Conservation (phyloP, 1,139 yeast species). For the Pneumocystis carinii region DNA sequence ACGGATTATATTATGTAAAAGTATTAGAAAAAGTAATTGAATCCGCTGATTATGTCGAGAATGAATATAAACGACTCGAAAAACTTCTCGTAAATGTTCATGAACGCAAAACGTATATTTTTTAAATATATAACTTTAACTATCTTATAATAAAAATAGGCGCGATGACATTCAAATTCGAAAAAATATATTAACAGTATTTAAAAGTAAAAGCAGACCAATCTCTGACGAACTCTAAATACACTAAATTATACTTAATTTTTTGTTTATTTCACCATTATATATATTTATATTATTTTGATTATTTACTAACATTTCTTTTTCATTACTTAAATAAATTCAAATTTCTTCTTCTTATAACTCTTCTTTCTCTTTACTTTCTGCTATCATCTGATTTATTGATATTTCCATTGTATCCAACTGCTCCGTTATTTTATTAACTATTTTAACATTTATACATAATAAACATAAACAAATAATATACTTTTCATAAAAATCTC, state of each 20-base stretch:
- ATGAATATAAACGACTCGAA: slow-evolving; percentile 40
- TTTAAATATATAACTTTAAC: neutral
- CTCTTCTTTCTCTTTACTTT: neutral
- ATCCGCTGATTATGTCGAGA: slow-evolving; percentile 36
- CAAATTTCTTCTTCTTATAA: neutral
- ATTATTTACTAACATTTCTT: neutral
- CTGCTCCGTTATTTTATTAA: neutral
- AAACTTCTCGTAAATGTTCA: slow-evolving; percentile 32
- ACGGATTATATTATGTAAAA: slow-evolving; percentile 35
- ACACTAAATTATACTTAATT: neutral
- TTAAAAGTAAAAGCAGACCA: slow-evolving; percentile 24
- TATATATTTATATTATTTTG: neutral
- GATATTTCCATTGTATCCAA: neutral
- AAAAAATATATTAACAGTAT: slow-evolving; percentile 22
- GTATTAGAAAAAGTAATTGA: slow-evolving; percentile 36
- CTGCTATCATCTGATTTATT: neutral
- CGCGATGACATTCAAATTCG: slow-evolving; percentile 23
- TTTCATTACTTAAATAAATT: neutral
- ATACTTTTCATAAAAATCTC: neutral
- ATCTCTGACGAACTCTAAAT: neutral
- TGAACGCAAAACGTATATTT: slow-evolving; percentile 15
- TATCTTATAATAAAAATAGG: slow-evolving; percentile 13
- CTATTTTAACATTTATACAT: neutral
- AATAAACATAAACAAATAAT: neutral
- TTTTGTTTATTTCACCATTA: neutral